Evolutionary conservation across 1,284 basidiomycete species (phyloP), one percentile per base, ranked within the genome.

Genomic region (Anthracocystis walkeri): DNA sequence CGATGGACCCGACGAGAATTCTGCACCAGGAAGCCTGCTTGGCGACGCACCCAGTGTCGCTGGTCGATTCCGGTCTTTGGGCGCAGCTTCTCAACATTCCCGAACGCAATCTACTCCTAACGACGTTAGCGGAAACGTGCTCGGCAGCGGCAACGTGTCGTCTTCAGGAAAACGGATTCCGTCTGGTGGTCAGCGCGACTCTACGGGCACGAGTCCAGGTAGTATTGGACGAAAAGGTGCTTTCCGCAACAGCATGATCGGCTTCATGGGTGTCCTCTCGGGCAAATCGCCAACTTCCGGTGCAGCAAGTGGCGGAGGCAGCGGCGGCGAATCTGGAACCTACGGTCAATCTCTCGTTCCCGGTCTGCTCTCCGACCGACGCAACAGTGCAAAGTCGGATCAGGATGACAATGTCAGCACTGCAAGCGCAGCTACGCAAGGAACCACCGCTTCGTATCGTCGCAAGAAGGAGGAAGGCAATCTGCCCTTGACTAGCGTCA

Each of bases 371-470:
- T 52, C 58, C 6, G 57, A 60, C 7, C 61, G 71, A 41, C 57
- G 72, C 8, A 45, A 69, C 33, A 75, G 66, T 45, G 49, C 72
- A 27, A 62, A 65, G 41, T 65, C 65, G 25, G 68, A 75, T 33
- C 61, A 68, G 25, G 74, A 72, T 23, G 69, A 77, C 48, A 65
- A 64, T 18, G 33, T 59, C 20, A 73, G 69, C 58, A 62, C 59
- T 2, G 66, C 75, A 35, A 73, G 69, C 48, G 57, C 65, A 3
- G 68, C 61, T 10, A 78, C 76, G 1, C 58, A 72, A 45, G 76
- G 78, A 8, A 80, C 79, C 18, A 62, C 64, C 31, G 74, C 74
- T 20, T 80, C 78, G 35, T 74, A 72, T 38, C 64, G 71, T 14
- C 73, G 58, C 21, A 68, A 58, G 50, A 59, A 56, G 41, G 78